Base-by-base conservation (phyloP, 1,139 yeast species). In the Suhomyces atakaporum region DNA sequence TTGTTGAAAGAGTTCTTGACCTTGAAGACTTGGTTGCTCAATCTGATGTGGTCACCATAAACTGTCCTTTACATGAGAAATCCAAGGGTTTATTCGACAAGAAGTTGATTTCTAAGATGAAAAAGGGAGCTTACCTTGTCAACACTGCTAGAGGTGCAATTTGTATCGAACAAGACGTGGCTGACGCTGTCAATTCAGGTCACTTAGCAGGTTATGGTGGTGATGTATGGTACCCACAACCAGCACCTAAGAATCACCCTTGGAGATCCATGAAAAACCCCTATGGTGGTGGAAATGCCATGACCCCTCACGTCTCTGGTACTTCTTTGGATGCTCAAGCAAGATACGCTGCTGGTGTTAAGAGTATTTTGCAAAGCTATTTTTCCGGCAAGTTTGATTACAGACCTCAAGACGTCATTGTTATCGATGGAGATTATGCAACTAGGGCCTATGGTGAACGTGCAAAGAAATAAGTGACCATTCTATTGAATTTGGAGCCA, bases 131-230 rank as follows among this genome's bases (percentile, higher is more conserved):
- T 11, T 78, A 84, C 72, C 69, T 84, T 46, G 87, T 85, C 42
- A 84, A 85, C 69, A 85, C 94, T 36, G 94, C 95, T 12, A 77
- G 95, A 58, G 94, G 94, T 44, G 92, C 90, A 35, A 83, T 84
- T 46, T 75, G 84, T 59, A 79, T 73, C 38, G 82, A 79, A 33
- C 73, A 84, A 48, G 94, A 79, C 50, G 85, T 84, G 42, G 89
- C 89, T 0, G 90, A 72, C 11, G 92, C 92, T 1, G 74, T 84
- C 33, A 57, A 72, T 38, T 65, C 79, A 27, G 94, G 94, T 34
- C 84, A 81, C 51, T 62, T 84, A 42, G 69, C 81, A 48, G 90
- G 92, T 33, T 84, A 85, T 56, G 92, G 90, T 51, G 94, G 94
- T 51, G 94, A 84, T 58, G 94, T 85, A 34, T 84, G 92, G 88